Evolutionary conservation across 2,329 filamentous ascomycete genomes (phyloP).

Genomic region (Nannizzia gypsea): DNA sequence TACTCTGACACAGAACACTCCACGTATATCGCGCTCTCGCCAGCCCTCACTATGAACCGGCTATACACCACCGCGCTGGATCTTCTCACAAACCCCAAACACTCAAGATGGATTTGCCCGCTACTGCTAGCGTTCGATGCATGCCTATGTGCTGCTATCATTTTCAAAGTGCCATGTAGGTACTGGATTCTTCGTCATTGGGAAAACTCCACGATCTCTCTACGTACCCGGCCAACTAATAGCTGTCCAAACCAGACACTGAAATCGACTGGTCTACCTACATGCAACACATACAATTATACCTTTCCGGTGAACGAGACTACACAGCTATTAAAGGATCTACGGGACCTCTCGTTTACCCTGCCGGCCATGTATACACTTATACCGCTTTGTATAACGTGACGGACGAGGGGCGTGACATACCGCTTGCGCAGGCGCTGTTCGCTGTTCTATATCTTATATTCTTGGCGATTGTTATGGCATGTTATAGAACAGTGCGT

Average conservation of each 20-base stretch:
- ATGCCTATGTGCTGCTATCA: conserved; percentile 58
- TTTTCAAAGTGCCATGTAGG: conserved; percentile 76
- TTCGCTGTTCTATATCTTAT: conserved; percentile 71
- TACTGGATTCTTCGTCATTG: conserved; percentile 7
- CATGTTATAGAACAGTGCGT: conserved; percentile 51
- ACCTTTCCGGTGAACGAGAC: conserved; percentile 71
- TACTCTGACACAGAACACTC: background rate
- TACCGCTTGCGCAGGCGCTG: conserved; percentile 67
- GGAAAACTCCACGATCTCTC: background rate
- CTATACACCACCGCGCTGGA: conserved; percentile 23
- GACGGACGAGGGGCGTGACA: conserved; percentile 64
- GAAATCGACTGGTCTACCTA: conserved; percentile 98
- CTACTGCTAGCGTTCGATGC: conserved; percentile 59
- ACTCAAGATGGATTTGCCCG: conserved; percentile 53
- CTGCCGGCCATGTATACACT: conserved; percentile 83
- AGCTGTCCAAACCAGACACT: conserved; percentile 52
- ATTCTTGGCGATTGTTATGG: conserved; percentile 64
- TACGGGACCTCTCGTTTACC: conserved; percentile 91
- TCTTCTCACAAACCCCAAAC: conserved; percentile 42
- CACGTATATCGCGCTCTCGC: background rate
- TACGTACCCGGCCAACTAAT: conserved; percentile 4
- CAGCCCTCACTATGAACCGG: background rate
- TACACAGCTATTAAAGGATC: conserved; percentile 76
- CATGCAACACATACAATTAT: conserved; percentile 82
- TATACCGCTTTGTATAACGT: conserved; percentile 69